phyloP scores from a whole-genome alignment of 208 protist genomes.

The Trypanosoma mega region DNA sequence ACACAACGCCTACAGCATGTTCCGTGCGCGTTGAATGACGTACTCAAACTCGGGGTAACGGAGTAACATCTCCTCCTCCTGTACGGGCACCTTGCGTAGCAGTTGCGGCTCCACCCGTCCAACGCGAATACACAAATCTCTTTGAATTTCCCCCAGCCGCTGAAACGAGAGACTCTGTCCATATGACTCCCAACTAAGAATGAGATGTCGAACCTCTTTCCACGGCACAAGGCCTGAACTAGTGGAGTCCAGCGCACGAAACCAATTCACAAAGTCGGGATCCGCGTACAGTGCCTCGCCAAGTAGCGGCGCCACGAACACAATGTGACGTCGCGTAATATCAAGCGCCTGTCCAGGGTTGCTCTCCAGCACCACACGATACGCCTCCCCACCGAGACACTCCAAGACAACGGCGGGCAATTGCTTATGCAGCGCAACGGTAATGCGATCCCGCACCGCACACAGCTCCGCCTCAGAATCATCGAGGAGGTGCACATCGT shows the following conservation, averaged over 20 bases:
- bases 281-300: slow-evolving; percentile 84
- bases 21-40: slow-evolving; percentile 49
- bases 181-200: slow-evolving; percentile 53
- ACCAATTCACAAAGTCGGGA: slow-evolving; percentile 94
- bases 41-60: slow-evolving; percentile 71
- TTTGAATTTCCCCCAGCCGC: slow-evolving; percentile 52
- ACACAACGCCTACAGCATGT: slow-evolving; percentile 29
- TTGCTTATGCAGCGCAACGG: slow-evolving; percentile 51
- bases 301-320: slow-evolving; percentile 55
- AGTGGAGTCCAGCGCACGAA: slow-evolving; percentile 96
- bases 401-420: slow-evolving; percentile 50
- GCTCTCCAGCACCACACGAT: slow-evolving; percentile 88
- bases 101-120: slow-evolving; percentile 50
- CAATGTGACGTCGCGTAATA: slow-evolving; percentile 71
- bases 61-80: slow-evolving; percentile 70
- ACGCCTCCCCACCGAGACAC: slow-evolving; percentile 45
- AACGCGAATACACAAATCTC: slow-evolving; percentile 54
- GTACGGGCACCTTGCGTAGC: slow-evolving; percentile 51
- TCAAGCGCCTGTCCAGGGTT: slow-evolving; percentile 95
- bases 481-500: slow-evolving; percentile 56
- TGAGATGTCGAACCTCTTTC: slow-evolving; percentile 65
- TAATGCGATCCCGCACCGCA: slow-evolving; percentile 59
- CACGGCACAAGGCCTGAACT: slow-evolving; percentile 59
- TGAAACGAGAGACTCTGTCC: slow-evolving; percentile 48
- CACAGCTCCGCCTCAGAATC: slow-evolving; percentile 45